phyloP scores from a whole-genome alignment of 768 basidiomycete genomes.

The Pulveroboletus sp. region DNA sequence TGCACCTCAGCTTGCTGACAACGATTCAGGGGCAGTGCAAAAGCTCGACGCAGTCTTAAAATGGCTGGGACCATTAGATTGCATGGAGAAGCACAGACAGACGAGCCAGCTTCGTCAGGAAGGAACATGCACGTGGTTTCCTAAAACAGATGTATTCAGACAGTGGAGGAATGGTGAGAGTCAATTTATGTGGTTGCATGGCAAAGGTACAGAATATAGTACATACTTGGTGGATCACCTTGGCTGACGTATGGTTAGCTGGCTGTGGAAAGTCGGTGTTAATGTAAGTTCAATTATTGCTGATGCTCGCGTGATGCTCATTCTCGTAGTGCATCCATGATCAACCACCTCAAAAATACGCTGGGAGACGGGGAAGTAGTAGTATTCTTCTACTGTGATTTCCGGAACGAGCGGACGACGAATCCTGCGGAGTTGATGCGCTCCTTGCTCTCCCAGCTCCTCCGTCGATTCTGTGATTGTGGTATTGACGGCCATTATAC shows the following conservation, averaged over 20 bases:
- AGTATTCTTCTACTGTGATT: constrained; percentile 13
- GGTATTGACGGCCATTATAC: neutral
- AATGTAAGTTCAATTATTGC: too few relatives aligned
- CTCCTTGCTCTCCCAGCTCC: constrained; percentile 5
- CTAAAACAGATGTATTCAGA: too few relatives aligned
- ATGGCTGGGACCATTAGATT: neutral
- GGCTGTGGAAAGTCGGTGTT: neutral
- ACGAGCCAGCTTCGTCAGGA: neutral
- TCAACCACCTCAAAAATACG: too few relatives aligned
- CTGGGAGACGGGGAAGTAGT: neutral
- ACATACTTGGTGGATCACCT: neutral
- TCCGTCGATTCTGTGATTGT: neutral
- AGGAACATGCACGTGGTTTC: too few relatives aligned
- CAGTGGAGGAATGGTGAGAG: neutral
- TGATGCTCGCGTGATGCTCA: too few relatives aligned
- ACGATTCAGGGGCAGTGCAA: neutral
- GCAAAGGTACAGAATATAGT: neutral
- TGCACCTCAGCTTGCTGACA: neutral
- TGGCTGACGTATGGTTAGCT: neutral
- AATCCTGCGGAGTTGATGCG: neutral
- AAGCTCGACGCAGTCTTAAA: neutral
- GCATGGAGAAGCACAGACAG: neutral
- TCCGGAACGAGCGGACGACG: neutral
- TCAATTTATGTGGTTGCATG: neutral
- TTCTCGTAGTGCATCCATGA: too few relatives aligned